Evolutionary conservation across 169 alveolate species (phyloP).

Genomic region (Sarcocystis neurona): DNA sequence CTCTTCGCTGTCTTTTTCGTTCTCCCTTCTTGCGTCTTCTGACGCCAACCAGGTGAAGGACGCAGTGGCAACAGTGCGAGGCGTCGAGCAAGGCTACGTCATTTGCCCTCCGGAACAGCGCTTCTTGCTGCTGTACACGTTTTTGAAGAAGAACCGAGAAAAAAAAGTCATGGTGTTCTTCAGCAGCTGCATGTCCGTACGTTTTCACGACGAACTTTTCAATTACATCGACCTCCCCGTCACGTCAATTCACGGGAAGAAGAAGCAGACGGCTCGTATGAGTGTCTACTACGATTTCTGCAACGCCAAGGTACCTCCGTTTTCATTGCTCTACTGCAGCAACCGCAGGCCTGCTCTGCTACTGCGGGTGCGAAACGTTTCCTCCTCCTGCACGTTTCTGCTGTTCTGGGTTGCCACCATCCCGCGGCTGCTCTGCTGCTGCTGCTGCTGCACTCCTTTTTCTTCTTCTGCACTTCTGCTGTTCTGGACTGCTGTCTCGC

Average conservation of each 20-base stretch:
- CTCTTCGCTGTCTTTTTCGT: neutral
- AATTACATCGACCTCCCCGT: slow-evolving; percentile 97
- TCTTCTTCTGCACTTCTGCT: too few relatives aligned
- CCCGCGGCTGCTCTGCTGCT: neutral
- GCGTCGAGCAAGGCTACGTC: slow-evolving; percentile 98
- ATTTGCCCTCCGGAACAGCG: slow-evolving; percentile 95
- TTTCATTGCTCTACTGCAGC: neutral
- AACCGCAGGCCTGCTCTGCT: neutral
- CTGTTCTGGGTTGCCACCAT: neutral
- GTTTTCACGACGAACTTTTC: slow-evolving; percentile 96
- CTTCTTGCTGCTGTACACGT: slow-evolving; percentile 94
- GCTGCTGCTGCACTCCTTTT: neutral
- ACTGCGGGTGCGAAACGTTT: neutral
- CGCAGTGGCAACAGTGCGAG: slow-evolving; percentile 90
- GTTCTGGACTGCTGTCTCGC: too few relatives aligned
- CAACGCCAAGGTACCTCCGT: slow-evolving; percentile 81
- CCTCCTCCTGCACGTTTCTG: neutral
- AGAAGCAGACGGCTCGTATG: slow-evolving; percentile 94
- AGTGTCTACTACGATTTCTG: slow-evolving; percentile 95
- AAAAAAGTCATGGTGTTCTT: slow-evolving; percentile 95
- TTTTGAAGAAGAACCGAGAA: slow-evolving; percentile 93
- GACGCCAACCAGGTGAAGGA: slow-evolving; percentile 50
- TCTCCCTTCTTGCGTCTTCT: neutral
- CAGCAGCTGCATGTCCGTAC: slow-evolving; percentile 97
- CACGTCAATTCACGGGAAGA: slow-evolving; percentile 95